These are phyloP conservation scores for Prunus fruticosa DNA, from an alignment of 306 rosid species.

Conservation along the genomic window DNA sequence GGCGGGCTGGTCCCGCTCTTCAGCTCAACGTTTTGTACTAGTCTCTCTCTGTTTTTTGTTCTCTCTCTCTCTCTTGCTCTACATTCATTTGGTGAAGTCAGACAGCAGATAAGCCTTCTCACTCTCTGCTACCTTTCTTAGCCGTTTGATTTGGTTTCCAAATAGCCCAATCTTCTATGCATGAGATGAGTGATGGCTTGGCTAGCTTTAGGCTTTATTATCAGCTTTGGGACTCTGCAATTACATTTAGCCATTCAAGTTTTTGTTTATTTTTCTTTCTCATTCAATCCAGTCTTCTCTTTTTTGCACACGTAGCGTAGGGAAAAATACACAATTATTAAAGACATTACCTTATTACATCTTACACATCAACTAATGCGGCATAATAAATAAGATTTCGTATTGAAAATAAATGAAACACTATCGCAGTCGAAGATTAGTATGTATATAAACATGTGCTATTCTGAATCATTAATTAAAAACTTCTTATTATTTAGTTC, in stretches of 20 bases:
- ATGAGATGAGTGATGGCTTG: constrained; percentile 11
- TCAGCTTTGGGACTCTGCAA: not conserved
- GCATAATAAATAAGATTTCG: no score
- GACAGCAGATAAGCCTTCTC: constrained; percentile 11
- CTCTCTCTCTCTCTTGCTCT: not conserved
- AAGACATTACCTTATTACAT: no score
- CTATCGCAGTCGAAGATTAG: no score
- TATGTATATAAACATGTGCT: not conserved
- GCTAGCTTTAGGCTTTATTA: constrained; percentile 1
- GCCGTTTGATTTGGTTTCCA: constrained; percentile 23
- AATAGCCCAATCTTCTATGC: not conserved
- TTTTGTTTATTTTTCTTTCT: not conserved
- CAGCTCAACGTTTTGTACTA: constrained; percentile 7
- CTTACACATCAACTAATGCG: no score
- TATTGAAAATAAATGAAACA: no score
- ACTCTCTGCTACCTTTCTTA: not conserved
- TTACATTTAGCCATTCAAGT: not conserved
- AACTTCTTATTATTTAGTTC: not conserved
- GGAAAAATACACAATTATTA: not conserved
- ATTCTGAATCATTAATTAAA: not conserved
- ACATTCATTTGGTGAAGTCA: not conserved
- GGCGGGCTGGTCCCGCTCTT: constrained; percentile 31
- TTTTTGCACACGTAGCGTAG: not conserved
- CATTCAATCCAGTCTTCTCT: not conserved
- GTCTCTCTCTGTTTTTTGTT: not conserved